Base-by-base conservation (phyloP, 805 yeast species). In the Millerago galiae region DNA sequence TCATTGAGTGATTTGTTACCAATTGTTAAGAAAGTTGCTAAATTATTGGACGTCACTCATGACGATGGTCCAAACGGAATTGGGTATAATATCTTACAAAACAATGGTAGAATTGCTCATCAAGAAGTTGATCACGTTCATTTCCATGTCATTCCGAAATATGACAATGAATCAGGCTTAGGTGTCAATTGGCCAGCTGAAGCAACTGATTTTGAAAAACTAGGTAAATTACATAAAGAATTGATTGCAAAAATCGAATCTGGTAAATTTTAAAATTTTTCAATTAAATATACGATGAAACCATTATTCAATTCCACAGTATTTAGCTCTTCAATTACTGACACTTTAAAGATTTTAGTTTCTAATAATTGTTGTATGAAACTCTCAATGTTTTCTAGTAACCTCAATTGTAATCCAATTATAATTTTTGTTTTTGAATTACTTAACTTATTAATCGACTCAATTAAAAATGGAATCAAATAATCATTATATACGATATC, bases 41-140 rank as follows among this genome's bases (percentile, higher is more conserved):
- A 77, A 50, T 83, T 84, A 6, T 68, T 86, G 47, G 82, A 75
- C 4, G 71, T 82, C 49, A 83, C 77, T 50, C 66, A 68, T 37
- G 83, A 81, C 36, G 83, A 81, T 46, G 77, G 84, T 31, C 73
- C 77, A 13, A 74, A 72, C 10, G 87, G 88, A 15, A 71, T 66
- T 38, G 95, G 95, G 35, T 91, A 91, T 73, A 91, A 91, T 60
- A 61, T 91, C 16, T 69, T 91, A 51, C 98, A 90, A 65, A 93
- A 91, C 72, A 93, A 91, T 54, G 98, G 98, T 38, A 68, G 86
- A 60, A 81, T 90, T 58, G 99, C 98, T 11, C 98, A 93, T 60
- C 99, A 91, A 68, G 83, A 75, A 43, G 98, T 93, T 44, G 93
- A 85, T 53, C 99, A 91, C 61, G 97, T 93, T 45, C 99, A 91